Evolutionary conservation across 192 early-diverging fungal genomes (phyloP).

Genomic region (Lobosporangium transversale): DNA sequence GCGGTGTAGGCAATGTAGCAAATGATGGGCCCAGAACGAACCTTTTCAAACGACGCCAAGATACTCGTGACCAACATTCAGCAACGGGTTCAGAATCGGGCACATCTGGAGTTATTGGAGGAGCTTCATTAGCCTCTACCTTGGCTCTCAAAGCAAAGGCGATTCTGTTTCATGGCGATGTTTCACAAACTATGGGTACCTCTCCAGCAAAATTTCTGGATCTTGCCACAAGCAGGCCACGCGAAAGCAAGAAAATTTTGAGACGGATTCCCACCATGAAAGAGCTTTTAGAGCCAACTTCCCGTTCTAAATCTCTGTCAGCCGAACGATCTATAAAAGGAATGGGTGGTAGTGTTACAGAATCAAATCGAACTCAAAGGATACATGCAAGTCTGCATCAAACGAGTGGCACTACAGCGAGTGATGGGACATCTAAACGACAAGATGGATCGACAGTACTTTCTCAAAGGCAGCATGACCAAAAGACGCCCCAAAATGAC

Average conservation of each 20-base stretch:
- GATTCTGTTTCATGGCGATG: slow-evolving; percentile 45
- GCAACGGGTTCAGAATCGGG: slow-evolving; percentile 32
- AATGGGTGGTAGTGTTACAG: not conserved
- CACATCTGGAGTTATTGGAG: slow-evolving; percentile 20
- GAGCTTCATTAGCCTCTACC: slow-evolving; percentile 19
- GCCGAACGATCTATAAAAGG: slow-evolving; percentile 13
- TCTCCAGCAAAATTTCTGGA: slow-evolving; percentile 30
- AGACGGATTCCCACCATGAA: slow-evolving; percentile 47
- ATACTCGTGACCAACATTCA: slow-evolving; percentile 28
- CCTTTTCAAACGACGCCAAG: slow-evolving; percentile 30
- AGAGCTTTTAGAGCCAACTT: slow-evolving; percentile 31
- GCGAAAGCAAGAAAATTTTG: slow-evolving; percentile 28
- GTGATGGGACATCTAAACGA: slow-evolving; percentile 11
- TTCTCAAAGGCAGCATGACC: slow-evolving; percentile 30
- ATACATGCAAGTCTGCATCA: not conserved
- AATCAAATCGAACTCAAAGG: slow-evolving; percentile 6
- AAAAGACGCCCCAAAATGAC: slow-evolving; percentile 6
- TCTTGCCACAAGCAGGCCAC: slow-evolving; percentile 36
- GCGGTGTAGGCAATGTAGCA: not conserved
- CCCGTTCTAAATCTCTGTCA: not conserved
- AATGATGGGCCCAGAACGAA: slow-evolving; percentile 14
- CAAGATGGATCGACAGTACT: not conserved
- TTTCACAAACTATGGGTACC: slow-evolving; percentile 18
- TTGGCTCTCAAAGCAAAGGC: slow-evolving; percentile 42
- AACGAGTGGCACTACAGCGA: not conserved